Conservation (phyloP, 2,329 filamentous ascomycete species). For the Alternaria hordeiaustralica region DNA sequence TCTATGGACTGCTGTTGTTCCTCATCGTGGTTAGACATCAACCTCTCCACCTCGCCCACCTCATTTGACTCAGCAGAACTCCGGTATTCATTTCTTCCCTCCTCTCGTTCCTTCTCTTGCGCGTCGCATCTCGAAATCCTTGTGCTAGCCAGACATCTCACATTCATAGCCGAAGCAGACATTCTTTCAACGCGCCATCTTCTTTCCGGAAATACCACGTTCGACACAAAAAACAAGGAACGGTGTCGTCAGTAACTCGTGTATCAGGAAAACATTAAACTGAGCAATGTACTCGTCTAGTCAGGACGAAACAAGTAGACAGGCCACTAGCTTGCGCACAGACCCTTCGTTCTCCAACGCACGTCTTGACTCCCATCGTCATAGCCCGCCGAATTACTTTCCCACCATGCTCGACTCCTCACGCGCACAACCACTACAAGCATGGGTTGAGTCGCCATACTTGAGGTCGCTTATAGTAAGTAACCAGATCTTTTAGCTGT, state of each 20-base stretch:
- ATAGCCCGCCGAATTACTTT: conserved; percentile 7
- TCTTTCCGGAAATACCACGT: neutral
- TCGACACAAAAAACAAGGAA: neutral
- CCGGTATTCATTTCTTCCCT: neutral
- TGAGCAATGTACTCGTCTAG: neutral
- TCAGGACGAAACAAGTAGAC: neutral
- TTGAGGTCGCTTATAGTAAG: conserved; percentile 56
- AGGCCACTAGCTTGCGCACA: conserved; percentile 28
- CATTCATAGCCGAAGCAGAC: conserved; percentile 20
- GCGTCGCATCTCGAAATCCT: neutral
- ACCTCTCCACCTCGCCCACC: too few relatives aligned
- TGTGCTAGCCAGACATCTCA: conserved; percentile 32
- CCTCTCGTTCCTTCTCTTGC: conserved; percentile 1
- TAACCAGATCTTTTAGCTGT: neutral
- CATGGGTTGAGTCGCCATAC: conserved; percentile 57
- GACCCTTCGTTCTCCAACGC: conserved; percentile 25
- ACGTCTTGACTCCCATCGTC: too few relatives aligned
- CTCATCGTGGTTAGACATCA: neutral
- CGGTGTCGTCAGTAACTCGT: neutral
- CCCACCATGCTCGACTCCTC: conserved; percentile 39
- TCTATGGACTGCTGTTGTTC: neutral
- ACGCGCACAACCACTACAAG: conserved; percentile 17
- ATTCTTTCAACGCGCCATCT: conserved; percentile 18
- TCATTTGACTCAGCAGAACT: neutral
- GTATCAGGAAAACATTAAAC: neutral